Base-by-base conservation (phyloP, 139 green algal genomes). In the Picochlorum sp. region DNA sequence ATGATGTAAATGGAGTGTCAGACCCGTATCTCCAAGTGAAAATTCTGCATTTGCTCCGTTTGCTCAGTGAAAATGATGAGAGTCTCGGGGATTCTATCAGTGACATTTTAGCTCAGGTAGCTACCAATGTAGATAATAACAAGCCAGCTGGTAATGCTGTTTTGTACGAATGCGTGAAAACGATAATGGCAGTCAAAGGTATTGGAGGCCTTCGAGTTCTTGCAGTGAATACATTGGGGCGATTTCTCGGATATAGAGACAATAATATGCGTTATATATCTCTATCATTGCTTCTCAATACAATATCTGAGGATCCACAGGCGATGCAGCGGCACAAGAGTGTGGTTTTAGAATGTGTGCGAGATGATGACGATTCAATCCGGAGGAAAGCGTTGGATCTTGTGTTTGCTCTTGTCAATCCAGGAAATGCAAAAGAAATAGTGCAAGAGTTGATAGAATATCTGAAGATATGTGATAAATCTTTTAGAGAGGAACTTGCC, bases 241-340 rank as follows among this genome's bases (percentile, higher is more conserved):
- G 87, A 45, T 98, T 97, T 74, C 58, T 84, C 62, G 60, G 37
- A 23, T 67, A 68, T 65, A 62, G 64, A 51, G 88, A 95, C 76
- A 94, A 95, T 83, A 95, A 95, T 81, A 95, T 94, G 24, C 83
- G 89, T 51, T 99, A 98, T 74, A 94, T 99, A 63, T 92, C 94
- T 28, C 83, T 99, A 23, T 93, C 96, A 77, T 95, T 85, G 24
- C 81, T 99, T 58, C 77, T 86, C 1, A 86, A 90, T 64, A 87
- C 96, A 49, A 84, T 91, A 38, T 57, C 59, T 0, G 79, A 92
- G 41, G 90, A 97, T 73, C 84, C 82, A 41, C 83, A 95, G 70
- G 92, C 94, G 0, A 91, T 99, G 38, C 91, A 97, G 81, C 81
- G 94, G 16, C 94, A 99, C 73, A 85, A 92, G 52, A 72, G 73